Evolutionary conservation across 768 basidiomycete species (phyloP), one percentile per base, ranked within the genome.

Genomic region (Gloeopeniophorella convolvens): DNA sequence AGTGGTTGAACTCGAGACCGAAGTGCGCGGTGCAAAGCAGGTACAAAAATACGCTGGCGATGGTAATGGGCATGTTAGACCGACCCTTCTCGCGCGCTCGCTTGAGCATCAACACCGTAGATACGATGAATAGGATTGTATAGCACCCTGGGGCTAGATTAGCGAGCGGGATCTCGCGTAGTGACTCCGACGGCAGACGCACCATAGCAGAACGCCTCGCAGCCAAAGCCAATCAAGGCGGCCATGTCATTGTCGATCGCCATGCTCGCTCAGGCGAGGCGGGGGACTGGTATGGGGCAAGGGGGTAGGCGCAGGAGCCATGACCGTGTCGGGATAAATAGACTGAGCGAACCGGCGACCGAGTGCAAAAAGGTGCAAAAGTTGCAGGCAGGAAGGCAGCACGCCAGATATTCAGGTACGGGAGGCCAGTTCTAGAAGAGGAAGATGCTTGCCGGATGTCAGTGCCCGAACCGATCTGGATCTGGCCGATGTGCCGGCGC

Each of bases 171-270:
- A n/a, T 18, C 15, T 24, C 20, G n/a, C 13, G 15, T 62, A n/a
- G n/a, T 47, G 65, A 65, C 42, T 66, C 63, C 5, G 60, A 35
- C 5, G 8, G 10, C 13, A 24, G 0, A 51, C 57, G 30, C 27
- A 69, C 71, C 71, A 60, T 67, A 72, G 12, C 70, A 54, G 13
- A 60, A 60, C 0, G 67, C 60, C 51, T 72, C 71, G 53, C 63
- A 68, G 3, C 48, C 64, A 42, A 71, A 71, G 21, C 70, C 70
- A 37, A 70, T 59, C 41, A 72, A 52, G 11, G 67, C 64, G 30
- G 70, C 63, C 2, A 70, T 13, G 45, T 70, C 64, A 13, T 51
- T 58, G 1, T 58, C 47, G 34, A 69, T 63, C 18, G 27, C 31
- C 64, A 66, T 68, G 15, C 23, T 42, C 37, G 15, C 32, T 7